Evolutionary conservation across 805 yeast species (phyloP).

Genomic region (Myxozyma melibiosi): DNA sequence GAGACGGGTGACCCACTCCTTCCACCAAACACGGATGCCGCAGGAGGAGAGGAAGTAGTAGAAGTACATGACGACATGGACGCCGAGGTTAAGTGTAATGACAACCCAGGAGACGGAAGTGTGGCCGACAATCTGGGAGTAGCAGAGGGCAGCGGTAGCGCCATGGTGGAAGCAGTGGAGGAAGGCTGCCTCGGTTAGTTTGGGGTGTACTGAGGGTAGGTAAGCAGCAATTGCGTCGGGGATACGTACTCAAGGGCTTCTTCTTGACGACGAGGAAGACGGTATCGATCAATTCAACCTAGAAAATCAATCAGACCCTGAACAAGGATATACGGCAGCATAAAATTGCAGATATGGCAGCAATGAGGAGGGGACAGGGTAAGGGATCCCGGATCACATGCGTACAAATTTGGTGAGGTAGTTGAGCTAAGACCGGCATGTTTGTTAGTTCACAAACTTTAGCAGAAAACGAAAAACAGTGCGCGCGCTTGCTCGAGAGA

Average conservation of each 20-base stretch:
- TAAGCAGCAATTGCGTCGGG: too few relatives aligned
- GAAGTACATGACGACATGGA: conserved; percentile 97
- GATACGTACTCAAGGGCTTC: conserved; percentile 67
- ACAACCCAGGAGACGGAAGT: conserved; percentile 97
- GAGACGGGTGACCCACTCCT: conserved; percentile 96
- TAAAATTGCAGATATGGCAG: neutral
- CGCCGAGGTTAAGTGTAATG: conserved; percentile 82
- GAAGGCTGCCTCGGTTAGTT: conserved; percentile 50
- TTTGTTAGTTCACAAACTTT: too few relatives aligned
- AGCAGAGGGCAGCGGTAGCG: conserved; percentile 93
- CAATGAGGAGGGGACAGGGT: conserved; percentile 7
- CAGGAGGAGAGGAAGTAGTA: conserved; percentile 91
- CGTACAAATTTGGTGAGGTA: conserved; percentile 75
- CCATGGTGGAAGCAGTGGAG: conserved; percentile 98
- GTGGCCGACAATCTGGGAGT: conserved; percentile 85
- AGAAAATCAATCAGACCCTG: too few relatives aligned
- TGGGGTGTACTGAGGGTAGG: too few relatives aligned
- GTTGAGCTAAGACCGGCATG: conserved; percentile 53
- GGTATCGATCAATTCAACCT: conserved; percentile 83
- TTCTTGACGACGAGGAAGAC: conserved; percentile 86
- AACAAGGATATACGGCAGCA: too few relatives aligned
- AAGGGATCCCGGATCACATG: conserved; percentile 26
- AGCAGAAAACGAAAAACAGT: too few relatives aligned
- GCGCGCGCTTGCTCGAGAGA: too few relatives aligned
- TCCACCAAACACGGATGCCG: conserved; percentile 98